Percentiles rank a stretch among this genome's conserved stretches.
Evolutionary conservation across 2,329 filamentous ascomycete genomes (phyloP).

Genomic region (Blumeria graminis): DNA sequence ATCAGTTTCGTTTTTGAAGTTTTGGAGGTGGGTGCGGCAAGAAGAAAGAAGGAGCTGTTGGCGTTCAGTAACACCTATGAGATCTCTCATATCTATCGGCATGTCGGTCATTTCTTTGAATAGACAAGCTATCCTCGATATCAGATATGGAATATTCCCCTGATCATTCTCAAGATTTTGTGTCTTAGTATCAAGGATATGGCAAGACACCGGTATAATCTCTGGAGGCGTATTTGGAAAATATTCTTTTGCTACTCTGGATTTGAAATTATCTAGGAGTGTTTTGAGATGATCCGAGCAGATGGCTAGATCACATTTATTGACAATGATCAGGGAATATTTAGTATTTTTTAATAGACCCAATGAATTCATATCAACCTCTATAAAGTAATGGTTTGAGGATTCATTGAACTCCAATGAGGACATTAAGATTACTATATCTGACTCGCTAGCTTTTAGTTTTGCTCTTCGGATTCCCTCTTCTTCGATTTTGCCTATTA

Average conservation of each 20-base stretch:
- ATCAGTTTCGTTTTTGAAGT: conserved; percentile 51
- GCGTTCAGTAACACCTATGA: conserved; percentile 73
- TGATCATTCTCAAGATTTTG: conserved; percentile 20
- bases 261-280: conserved; percentile 13
- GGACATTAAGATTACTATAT: conserved; percentile 62
- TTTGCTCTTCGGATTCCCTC: conserved; percentile 81
- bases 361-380: conserved; percentile 30
- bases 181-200: conserved; percentile 21
- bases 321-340: conserved; percentile 30
- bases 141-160: conserved; percentile 44
- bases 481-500: conserved; percentile 52
- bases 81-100: conserved; percentile 50
- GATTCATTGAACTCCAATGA: conserved; percentile 32
- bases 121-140: conserved; percentile 32
- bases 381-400: conserved; percentile 20
- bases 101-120: conserved; percentile 52
- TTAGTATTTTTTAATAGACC: conserved; percentile 25
- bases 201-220: conserved; percentile 51
- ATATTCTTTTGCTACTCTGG: conserved; percentile 6
- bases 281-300: not conserved
- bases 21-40: conserved; percentile 46
- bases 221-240: conserved; percentile 11
- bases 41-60: conserved; percentile 59
- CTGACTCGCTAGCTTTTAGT: conserved; percentile 55
- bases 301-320: conserved; percentile 32